A percentile compares a stretch with the other conserved stretches of the same genome.
Conservation (phyloP, 2,329 filamentous ascomycete species). For the Coleophoma eucalyptorum region DNA sequence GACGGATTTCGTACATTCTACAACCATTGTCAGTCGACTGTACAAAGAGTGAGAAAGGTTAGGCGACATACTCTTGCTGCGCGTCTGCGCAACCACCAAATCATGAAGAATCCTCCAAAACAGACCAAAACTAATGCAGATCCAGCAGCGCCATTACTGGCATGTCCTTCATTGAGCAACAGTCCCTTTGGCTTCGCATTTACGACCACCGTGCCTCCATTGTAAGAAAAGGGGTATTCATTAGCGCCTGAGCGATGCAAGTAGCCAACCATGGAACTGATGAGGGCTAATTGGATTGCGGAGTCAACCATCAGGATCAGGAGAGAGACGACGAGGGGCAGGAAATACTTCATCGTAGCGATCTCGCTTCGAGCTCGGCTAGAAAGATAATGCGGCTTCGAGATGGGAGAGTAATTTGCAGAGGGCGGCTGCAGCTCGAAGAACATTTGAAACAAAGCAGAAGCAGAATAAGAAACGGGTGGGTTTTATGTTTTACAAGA, state of each 20-base stretch:
- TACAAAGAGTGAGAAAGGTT: background rate
- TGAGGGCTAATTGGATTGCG: constrained; percentile 33
- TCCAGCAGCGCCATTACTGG: constrained; percentile 13
- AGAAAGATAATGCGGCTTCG: no score
- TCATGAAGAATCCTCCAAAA: constrained; percentile 8
- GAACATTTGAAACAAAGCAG: no score
- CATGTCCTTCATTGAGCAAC: constrained; percentile 10
- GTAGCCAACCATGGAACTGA: constrained; percentile 35
- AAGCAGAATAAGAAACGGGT: no score
- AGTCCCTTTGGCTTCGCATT: constrained; percentile 11
- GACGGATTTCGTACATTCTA: constrained; percentile 6
- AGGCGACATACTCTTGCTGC: constrained; percentile 1
- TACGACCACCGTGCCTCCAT: constrained; percentile 1
- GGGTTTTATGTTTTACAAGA: no score
- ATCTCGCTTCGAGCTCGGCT: no score
- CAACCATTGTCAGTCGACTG: background rate
- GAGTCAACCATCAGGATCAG: constrained; percentile 32
- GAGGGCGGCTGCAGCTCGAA: no score
- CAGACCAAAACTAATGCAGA: constrained; percentile 11
- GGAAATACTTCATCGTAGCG: constrained; percentile 1
- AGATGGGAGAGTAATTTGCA: no score
- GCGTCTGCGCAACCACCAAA: constrained; percentile 5
- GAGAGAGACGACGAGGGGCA: constrained; percentile 21
- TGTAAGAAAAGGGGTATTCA: constrained; percentile 9
- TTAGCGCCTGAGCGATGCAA: constrained; percentile 27